A percentile compares a stretch with the other conserved stretches of the same genome.
Evolutionary conservation across 129 eudicot genomes (phyloP).

Genomic region (Heracleum sosnowskyi): DNA sequence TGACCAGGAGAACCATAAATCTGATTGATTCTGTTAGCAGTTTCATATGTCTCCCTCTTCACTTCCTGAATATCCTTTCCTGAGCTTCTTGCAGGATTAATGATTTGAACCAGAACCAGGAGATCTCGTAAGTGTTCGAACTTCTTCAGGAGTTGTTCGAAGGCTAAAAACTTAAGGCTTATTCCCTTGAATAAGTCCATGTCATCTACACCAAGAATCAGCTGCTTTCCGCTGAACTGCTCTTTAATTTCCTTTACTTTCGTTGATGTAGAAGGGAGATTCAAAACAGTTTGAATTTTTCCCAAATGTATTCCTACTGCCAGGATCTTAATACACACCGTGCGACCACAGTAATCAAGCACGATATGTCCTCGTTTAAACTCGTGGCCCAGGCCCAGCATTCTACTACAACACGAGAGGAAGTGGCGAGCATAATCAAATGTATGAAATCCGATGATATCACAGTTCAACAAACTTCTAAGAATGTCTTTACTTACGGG

Average conservation of each 20-base stretch:
- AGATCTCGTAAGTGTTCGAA: slow-evolving; percentile 34
- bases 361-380: slow-evolving; percentile 85
- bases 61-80: slow-evolving; percentile 91
- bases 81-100: slow-evolving; percentile 79
- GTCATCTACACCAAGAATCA: slow-evolving; percentile 85
- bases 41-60: slow-evolving; percentile 55
- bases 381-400: slow-evolving; percentile 76
- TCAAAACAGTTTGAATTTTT: slow-evolving; percentile 49
- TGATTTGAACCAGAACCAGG: slow-evolving; percentile 65
- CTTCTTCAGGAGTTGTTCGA: slow-evolving; percentile 55
- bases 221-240: slow-evolving; percentile 49
- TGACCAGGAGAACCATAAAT: slow-evolving; percentile 48
- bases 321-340: slow-evolving; percentile 69
- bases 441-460: slow-evolving; percentile 79
- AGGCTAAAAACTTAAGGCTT: slow-evolving; percentile 66
- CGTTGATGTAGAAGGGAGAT: slow-evolving; percentile 50
- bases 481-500: slow-evolving; percentile 74
- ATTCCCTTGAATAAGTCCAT: slow-evolving; percentile 89
- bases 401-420: slow-evolving; percentile 79
- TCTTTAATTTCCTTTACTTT: slow-evolving; percentile 60
- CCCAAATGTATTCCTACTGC: slow-evolving; percentile 88
- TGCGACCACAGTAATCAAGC: slow-evolving; percentile 80
- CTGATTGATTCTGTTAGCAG: slow-evolving; percentile 57
- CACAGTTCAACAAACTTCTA: slow-evolving; percentile 72
- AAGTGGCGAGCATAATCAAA: slow-evolving; percentile 88